Conservation (phyloP, 2,329 filamentous ascomycete species). For the Penicillium aurantiogriseum region DNA sequence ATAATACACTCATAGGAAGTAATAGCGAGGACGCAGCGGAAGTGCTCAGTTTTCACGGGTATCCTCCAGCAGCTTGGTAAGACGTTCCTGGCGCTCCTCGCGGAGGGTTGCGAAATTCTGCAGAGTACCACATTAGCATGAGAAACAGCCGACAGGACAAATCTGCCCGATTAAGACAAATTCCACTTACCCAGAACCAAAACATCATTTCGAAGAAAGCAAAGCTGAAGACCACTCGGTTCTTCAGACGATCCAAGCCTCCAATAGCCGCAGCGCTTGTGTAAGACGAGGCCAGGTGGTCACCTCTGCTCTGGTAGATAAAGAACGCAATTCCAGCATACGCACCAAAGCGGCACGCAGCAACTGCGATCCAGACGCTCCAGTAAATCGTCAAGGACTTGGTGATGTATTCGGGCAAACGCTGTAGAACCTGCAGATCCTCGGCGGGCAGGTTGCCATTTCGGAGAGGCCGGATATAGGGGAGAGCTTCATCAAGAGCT, state of each 20-base stretch:
- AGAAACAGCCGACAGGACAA: neutral
- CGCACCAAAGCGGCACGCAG: constrained; percentile 35
- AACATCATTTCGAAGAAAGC: constrained; percentile 77
- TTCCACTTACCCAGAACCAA: constrained; percentile 74
- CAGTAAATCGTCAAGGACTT: constrained; percentile 36
- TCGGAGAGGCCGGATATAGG: constrained; percentile 26
- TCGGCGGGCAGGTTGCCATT: constrained; percentile 25
- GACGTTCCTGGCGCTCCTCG: constrained; percentile 37
- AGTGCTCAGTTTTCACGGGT: constrained; percentile 13
- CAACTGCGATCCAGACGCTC: constrained; percentile 40
- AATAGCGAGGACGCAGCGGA: neutral
- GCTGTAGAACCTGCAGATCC: constrained; percentile 22
- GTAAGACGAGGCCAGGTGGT: constrained; percentile 20
- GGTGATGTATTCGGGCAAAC: constrained; percentile 25
- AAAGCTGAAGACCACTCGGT: constrained; percentile 80
- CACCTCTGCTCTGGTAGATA: constrained; percentile 36
- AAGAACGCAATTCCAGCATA: constrained; percentile 40
- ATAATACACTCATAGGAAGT: constrained; percentile 8
- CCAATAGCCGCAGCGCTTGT: constrained; percentile 23
- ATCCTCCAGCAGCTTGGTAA: constrained; percentile 25
- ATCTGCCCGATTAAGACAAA: neutral
- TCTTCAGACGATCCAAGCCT: constrained; percentile 69
- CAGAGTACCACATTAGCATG: constrained; percentile 10
- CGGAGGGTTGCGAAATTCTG: constrained; percentile 38
- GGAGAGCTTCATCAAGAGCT: constrained; percentile 59